Conservation (phyloP, 2,329 filamentous ascomycete species). For the Pseudogymnoascus sp. region DNA sequence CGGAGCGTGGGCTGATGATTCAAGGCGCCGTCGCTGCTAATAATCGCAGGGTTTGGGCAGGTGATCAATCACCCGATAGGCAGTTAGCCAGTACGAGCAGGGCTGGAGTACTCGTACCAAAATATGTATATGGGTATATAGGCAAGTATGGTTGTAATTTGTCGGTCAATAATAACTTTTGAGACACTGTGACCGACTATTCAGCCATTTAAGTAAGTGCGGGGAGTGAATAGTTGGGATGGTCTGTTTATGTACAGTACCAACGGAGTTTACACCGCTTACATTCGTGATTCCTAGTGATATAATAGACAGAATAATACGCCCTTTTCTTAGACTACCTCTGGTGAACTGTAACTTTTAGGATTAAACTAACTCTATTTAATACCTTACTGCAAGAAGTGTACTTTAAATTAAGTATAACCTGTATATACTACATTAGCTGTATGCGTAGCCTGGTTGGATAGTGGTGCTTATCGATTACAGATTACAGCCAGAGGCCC, state of each 20-base stretch:
- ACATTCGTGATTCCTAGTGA: background rate
- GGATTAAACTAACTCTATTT: background rate
- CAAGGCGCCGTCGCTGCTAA: background rate
- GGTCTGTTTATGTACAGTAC: background rate
- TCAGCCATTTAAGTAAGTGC: background rate
- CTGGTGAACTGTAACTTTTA: background rate
- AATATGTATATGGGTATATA: background rate
- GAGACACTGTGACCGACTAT: background rate
- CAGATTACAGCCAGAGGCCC: background rate
- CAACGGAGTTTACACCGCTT: background rate
- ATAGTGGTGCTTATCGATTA: background rate
- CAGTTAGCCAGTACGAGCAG: background rate
- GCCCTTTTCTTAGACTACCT: background rate
- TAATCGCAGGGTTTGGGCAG: background rate
- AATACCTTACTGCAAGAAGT: background rate
- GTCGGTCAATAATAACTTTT: background rate
- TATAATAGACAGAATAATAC: background rate
- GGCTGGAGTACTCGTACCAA: background rate
- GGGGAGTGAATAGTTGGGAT: background rate
- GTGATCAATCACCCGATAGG: slow-evolving; percentile 2
- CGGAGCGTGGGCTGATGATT: background rate
- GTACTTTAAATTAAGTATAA: background rate
- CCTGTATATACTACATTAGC: background rate
- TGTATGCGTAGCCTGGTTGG: slow-evolving; percentile 3
- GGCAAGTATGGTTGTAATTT: background rate